A percentile compares a stretch with the other conserved stretches of the same genome.
Evolutionary conservation across 352 stramenopile species (phyloP).

Genomic region (Pythium folliculosum): DNA sequence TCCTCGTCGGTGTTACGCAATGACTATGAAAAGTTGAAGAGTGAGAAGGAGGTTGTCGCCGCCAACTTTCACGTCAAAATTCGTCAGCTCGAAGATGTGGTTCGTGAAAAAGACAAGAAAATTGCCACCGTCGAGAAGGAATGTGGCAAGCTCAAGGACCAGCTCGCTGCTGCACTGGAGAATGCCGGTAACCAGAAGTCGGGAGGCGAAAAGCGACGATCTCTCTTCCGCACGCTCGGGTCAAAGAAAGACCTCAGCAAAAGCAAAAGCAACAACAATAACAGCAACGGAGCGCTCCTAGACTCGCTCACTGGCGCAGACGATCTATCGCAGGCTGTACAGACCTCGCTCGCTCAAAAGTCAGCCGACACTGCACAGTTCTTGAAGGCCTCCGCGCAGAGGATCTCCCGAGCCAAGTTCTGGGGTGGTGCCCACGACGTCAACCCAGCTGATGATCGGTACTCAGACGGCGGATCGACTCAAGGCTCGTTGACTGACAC

Average conservation of each 20-base stretch:
- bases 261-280: slow-evolving; percentile 31
- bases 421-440: slow-evolving; percentile 55
- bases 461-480: slow-evolving; percentile 45
- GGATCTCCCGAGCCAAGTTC: slow-evolving; percentile 61
- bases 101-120: slow-evolving; percentile 87
- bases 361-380: slow-evolving; percentile 81
- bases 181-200: slow-evolving; percentile 38
- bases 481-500: slow-evolving; percentile 36
- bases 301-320: slow-evolving; percentile 34
- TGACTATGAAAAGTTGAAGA: slow-evolving; percentile 71
- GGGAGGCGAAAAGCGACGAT: slow-evolving; percentile 47
- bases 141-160: slow-evolving; percentile 64
- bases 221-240: slow-evolving; percentile 67
- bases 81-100: slow-evolving; percentile 67
- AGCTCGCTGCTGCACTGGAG: slow-evolving; percentile 28
- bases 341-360: slow-evolving; percentile 63
- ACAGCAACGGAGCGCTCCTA: slow-evolving; percentile 28
- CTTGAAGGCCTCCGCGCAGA: slow-evolving; percentile 66
- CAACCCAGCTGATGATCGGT: slow-evolving; percentile 37
- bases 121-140: slow-evolving; percentile 72
- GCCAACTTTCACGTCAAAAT: slow-evolving; percentile 87
- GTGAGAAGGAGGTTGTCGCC: slow-evolving; percentile 71
- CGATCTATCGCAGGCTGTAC: slow-evolving; percentile 50
- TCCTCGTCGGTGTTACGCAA: slow-evolving; percentile 55
- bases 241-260: slow-evolving; percentile 69